A percentile compares a stretch with the other conserved stretches of the same genome.
Evolutionary conservation across 768 basidiomycete species (phyloP).

Genomic region (Amyloporia xantha): DNA sequence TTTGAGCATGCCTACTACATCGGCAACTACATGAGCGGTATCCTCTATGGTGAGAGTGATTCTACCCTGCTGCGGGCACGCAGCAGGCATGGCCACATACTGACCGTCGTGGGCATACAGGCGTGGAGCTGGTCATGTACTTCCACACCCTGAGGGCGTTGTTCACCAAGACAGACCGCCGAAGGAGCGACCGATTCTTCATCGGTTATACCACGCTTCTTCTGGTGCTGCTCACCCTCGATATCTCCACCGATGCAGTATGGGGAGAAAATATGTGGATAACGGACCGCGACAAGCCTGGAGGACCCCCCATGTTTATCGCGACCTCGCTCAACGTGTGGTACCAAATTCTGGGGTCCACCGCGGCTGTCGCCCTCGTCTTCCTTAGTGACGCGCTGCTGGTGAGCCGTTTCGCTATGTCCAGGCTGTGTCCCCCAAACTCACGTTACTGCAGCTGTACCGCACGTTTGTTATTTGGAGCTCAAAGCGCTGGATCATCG

Average conservation of each 20-base stretch:
- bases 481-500: slow-evolving; percentile 8
- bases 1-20: slow-evolving; percentile 16
- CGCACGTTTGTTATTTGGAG: slow-evolving; percentile 32
- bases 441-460: too few species aligned
- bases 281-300: slow-evolving; percentile 17
- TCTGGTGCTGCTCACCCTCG: slow-evolving; percentile 24
- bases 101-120: slow-evolving; percentile 10
- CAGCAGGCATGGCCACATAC: too few species aligned
- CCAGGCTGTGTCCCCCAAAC: not conserved
- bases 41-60: slow-evolving; percentile 15
- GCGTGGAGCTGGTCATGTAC: slow-evolving; percentile 23
- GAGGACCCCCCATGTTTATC: slow-evolving; percentile 21
- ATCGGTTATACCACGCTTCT: slow-evolving; percentile 18
- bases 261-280: slow-evolving; percentile 26
- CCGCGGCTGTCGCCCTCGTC: slow-evolving; percentile 16
- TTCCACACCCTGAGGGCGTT: slow-evolving; percentile 18
- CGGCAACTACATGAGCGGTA: slow-evolving; percentile 12
- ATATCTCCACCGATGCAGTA: slow-evolving; percentile 20
- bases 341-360: slow-evolving; percentile 21
- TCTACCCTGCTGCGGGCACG: too few species aligned
- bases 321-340: slow-evolving; percentile 12
- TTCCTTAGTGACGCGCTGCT: slow-evolving; percentile 23
- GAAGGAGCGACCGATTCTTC: slow-evolving; percentile 13
- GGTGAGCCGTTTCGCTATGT: too few species aligned
- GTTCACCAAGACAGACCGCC: not conserved